Evolutionary conservation across 106 monocot genomes (phyloP).

Genomic region (Dioscorea zingiberensis): DNA sequence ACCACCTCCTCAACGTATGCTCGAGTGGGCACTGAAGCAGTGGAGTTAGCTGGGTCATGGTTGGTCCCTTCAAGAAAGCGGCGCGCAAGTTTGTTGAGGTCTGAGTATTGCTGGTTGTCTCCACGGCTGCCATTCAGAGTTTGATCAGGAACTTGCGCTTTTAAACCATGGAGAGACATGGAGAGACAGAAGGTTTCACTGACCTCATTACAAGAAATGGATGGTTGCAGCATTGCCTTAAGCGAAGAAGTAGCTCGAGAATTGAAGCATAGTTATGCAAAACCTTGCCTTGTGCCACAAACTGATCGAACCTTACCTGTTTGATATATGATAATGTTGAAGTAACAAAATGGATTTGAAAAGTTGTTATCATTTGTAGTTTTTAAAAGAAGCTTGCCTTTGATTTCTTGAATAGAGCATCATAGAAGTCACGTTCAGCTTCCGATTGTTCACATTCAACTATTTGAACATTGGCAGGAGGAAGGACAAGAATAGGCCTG

Average conservation of each 20-base stretch:
- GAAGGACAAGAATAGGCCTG: conserved; percentile 90
- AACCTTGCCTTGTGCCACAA: conserved; percentile 83
- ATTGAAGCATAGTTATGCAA: conserved; percentile 84
- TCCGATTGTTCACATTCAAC: conserved; percentile 74
- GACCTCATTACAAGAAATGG: conserved; percentile 79
- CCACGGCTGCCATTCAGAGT: conserved; percentile 34
- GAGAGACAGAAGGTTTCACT: neutral
- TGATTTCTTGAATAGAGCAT: conserved; percentile 72
- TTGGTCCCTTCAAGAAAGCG: conserved; percentile 34
- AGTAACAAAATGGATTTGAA: neutral
- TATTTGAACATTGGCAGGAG: conserved; percentile 48
- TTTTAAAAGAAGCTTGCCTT: conserved; percentile 29
- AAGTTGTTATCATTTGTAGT: neutral
- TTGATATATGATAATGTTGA: neutral
- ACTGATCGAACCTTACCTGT: conserved; percentile 79
- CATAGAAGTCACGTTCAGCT: conserved; percentile 77
- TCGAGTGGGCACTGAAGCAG: conserved; percentile 5
- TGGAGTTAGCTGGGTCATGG: neutral
- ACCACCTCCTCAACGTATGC: conserved; percentile 76
- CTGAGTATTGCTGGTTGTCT: conserved; percentile 36
- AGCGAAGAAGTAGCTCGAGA: conserved; percentile 73
- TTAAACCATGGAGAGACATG: neutral
- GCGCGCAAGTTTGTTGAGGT: conserved; percentile 56
- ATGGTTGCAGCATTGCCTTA: conserved; percentile 90
- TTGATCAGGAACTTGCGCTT: neutral